Base-by-base conservation (phyloP, 306 rosid genomes). In the Rubus idaeus region DNA sequence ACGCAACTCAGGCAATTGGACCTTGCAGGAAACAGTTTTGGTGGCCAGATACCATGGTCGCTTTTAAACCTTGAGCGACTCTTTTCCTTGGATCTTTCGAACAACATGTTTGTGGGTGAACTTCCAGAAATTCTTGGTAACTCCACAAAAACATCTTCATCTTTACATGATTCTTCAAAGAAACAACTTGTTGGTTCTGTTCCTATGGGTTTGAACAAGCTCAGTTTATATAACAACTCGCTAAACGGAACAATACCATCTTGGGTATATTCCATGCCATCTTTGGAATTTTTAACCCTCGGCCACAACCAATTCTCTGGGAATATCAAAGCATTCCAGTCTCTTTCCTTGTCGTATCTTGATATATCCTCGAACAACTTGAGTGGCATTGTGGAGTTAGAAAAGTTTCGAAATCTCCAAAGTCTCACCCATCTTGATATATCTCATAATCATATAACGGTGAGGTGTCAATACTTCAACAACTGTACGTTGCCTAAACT, bases 211-310 rank as follows among this genome's bases (percentile, higher is more conserved):
- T 42, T 55, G 20, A 0, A 18, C 26, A 0, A 0, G 5, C 67
- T 77, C n/a, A 0, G 0, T 65, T 56, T 77, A 10, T 41, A 3
- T 5, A 0, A 5, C 20, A 68, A 77, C 58, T 55, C 20, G 39
- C 68, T 70, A 13, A 70, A 50, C 10, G 81, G 81, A 13, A 17
- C 70, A 10, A 46, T 77, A 26, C 81, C 81, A 10, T 30, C 75
- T 70, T 77, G 70, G 81, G 16, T 70, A 57, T 60, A 46, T 69
- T 5, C 12, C 20, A 21, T 56, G 5, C 81, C 75, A 46, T 46
- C 70, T 30, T 70, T 77, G 21, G 5, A 4, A 3, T 1, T 0
- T 30, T 45, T 77, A 20, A 0, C 1, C 17, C 50, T 69, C 3
- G 0, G 10, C 13, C 5, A 18, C 1, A 78, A 78, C 52, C 63